These are phyloP conservation scores for Fomitopsis pulvina DNA, from an alignment of 768 basidiomycete species.

Conservation along the genomic window DNA sequence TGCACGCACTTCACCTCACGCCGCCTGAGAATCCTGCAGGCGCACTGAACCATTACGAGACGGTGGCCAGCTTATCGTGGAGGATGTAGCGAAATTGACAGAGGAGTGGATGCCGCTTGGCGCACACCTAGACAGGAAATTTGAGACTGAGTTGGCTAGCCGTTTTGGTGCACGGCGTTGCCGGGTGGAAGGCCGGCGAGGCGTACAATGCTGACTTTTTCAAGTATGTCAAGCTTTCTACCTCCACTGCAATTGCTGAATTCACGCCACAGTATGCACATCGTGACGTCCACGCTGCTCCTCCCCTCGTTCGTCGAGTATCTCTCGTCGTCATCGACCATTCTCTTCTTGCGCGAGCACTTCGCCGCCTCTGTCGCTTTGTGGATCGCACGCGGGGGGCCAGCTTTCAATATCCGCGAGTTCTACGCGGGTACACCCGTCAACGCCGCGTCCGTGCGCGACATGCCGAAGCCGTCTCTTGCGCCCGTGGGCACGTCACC, in stretches of 20 bases:
- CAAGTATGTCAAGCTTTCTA: constrained; percentile 31
- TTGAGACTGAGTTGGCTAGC: constrained; percentile 52
- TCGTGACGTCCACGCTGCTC: constrained; percentile 57
- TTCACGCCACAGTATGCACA: constrained; percentile 11
- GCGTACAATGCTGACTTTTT: constrained; percentile 54
- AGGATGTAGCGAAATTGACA: constrained; percentile 11
- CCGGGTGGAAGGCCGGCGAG: constrained; percentile 39
- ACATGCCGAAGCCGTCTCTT: constrained; percentile 18
- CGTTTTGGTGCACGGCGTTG: constrained; percentile 48
- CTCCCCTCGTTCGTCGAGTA: constrained; percentile 40
- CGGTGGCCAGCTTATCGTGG: too few relatives aligned
- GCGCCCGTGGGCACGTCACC: constrained; percentile 34
- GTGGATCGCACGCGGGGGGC: constrained; percentile 44
- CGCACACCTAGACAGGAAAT: constrained; percentile 33
- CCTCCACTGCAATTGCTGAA: background rate
- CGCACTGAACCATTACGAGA: too few relatives aligned
- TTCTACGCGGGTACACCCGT: too few relatives aligned
- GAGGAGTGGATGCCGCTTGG: constrained; percentile 18
- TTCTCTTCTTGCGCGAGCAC: constrained; percentile 49
- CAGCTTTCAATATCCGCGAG: constrained; percentile 34
- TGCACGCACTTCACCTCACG: constrained; percentile 9
- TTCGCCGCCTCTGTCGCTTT: constrained; percentile 45
- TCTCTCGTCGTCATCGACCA: constrained; percentile 36
- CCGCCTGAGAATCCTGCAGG: constrained; percentile 5
- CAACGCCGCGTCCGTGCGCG: constrained; percentile 14